Percentiles rank a stretch among this genome's conserved stretches.
Evolutionary conservation across 768 basidiomycete genomes (phyloP).

Genomic region (Zangia roseola): DNA sequence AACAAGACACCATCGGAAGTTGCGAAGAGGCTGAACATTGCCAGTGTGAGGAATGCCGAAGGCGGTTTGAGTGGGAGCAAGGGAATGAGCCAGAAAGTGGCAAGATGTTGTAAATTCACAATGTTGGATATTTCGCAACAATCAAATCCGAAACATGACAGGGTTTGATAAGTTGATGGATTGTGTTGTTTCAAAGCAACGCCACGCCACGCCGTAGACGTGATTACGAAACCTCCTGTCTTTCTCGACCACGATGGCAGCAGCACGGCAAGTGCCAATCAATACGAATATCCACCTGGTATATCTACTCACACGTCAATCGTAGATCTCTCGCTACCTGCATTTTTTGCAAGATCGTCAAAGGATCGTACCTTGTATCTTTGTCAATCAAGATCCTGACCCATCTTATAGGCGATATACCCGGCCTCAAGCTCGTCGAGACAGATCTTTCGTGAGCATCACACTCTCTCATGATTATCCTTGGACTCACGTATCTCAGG

Average conservation of each 20-base stretch:
- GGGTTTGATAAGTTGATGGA: no score
- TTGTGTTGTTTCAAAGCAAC: no score
- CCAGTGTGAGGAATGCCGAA: no score
- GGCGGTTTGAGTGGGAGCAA: no score
- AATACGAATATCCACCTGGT: not conserved
- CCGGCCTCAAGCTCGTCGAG: slow-evolving; percentile 81
- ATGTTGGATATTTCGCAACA: no score
- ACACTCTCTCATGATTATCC: not conserved
- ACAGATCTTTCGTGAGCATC: slow-evolving; percentile 63
- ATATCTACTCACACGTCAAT: not conserved
- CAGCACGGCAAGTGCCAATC: slow-evolving; percentile 22
- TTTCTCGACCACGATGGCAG: slow-evolving; percentile 9
- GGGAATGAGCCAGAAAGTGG: no score
- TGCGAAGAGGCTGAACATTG: no score
- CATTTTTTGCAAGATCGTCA: slow-evolving; percentile 95
- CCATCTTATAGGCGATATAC: slow-evolving; percentile 70
- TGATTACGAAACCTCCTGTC: no score
- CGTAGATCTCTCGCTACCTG: slow-evolving; percentile 60
- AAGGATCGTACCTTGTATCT: slow-evolving; percentile 47
- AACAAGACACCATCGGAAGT: no score
- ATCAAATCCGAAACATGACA: no score
- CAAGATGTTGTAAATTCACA: no score
- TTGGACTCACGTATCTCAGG: slow-evolving; percentile 32
- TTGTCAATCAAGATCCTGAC: not conserved
- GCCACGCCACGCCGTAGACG: no score